Conservation (phyloP, 495 filamentous ascomycete genomes). For the Geopyxis carbonaria region DNA sequence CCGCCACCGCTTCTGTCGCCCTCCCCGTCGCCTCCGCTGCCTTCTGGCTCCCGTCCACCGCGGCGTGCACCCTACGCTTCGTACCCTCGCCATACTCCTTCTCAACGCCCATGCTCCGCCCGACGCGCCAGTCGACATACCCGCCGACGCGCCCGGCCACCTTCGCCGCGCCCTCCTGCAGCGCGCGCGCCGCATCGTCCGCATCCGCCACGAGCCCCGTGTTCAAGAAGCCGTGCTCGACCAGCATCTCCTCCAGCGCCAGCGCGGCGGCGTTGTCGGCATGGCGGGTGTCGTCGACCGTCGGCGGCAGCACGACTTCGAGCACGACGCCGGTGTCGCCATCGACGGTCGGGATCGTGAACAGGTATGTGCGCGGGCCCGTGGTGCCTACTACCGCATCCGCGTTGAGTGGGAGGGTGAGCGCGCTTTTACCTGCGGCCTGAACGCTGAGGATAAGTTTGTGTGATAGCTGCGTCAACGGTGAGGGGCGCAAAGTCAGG, state of each 20-base stretch:
- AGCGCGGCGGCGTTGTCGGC: neutral
- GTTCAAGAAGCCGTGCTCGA: slow-evolving; percentile 9
- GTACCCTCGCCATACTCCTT: slow-evolving; percentile 4
- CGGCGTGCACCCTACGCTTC: neutral
- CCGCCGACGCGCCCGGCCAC: neutral
- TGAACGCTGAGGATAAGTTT: slow-evolving; percentile 7
- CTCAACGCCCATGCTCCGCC: slow-evolving; percentile 7
- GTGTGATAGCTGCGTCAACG: neutral
- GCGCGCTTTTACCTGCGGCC: too few relatives aligned
- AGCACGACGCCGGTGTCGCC: slow-evolving; percentile 6
- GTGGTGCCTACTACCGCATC: slow-evolving; percentile 5
- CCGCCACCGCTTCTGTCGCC: slow-evolving; percentile 8
- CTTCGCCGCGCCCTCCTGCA: slow-evolving; percentile 4
- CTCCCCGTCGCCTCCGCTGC: slow-evolving; percentile 8
- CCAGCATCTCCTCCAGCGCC: slow-evolving; percentile 10
- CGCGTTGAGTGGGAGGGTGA: slow-evolving; percentile 7
- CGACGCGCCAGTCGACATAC: neutral
- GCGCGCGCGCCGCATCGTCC: slow-evolving; percentile 9
- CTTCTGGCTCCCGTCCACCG: slow-evolving; percentile 8
- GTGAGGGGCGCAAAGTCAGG: slow-evolving; percentile 5
- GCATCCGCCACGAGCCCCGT: slow-evolving; percentile 9
- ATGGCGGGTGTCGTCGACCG: neutral
- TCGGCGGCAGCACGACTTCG: slow-evolving; percentile 8
- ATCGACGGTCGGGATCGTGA: slow-evolving; percentile 6
- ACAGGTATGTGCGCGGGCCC: slow-evolving; percentile 5